phyloP scores from a whole-genome alignment of 1,284 basidiomycete species.

The Volvariella surrecta region DNA sequence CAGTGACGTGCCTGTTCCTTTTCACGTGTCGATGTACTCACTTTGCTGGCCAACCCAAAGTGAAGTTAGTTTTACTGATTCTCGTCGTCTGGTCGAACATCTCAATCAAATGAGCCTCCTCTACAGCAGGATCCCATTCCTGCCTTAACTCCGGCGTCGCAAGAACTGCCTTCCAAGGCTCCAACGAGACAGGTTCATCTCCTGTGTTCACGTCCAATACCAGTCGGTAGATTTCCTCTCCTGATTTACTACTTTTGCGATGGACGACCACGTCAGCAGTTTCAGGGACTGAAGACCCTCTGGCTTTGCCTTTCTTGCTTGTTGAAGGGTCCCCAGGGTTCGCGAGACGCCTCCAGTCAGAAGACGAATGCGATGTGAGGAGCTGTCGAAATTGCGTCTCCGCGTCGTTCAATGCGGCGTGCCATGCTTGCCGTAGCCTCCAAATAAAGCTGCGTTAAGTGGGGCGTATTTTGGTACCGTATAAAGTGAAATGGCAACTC shows the following conservation, averaged over 20 bases:
- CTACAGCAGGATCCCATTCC: constrained; percentile 92
- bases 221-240: constrained; percentile 77
- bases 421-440: constrained; percentile 75
- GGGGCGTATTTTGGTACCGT: constrained; percentile 5
- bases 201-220: constrained; percentile 69
- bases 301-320: constrained; percentile 53
- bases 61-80: constrained; percentile 85
- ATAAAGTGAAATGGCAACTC: background rate
- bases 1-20: constrained; percentile 10
- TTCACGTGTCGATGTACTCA: constrained; percentile 32
- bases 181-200: constrained; percentile 58
- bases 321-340: constrained; percentile 32
- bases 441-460: background rate
- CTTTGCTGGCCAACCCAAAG: constrained; percentile 95
- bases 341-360: constrained; percentile 67
- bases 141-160: constrained; percentile 79
- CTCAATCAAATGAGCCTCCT: constrained; percentile 78
- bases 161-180: constrained; percentile 78
- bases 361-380: constrained; percentile 46
- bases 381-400: constrained; percentile 65
- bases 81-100: constrained; percentile 81
- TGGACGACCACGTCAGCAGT: constrained; percentile 61
- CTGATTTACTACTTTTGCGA: constrained; percentile 51
- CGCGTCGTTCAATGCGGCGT: constrained; percentile 57
- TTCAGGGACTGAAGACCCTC: constrained; percentile 43